Percentiles rank a stretch among this genome's conserved stretches.
phyloP scores from a whole-genome alignment of 2,329 filamentous ascomycete species.

The Fusarium torulosum region DNA sequence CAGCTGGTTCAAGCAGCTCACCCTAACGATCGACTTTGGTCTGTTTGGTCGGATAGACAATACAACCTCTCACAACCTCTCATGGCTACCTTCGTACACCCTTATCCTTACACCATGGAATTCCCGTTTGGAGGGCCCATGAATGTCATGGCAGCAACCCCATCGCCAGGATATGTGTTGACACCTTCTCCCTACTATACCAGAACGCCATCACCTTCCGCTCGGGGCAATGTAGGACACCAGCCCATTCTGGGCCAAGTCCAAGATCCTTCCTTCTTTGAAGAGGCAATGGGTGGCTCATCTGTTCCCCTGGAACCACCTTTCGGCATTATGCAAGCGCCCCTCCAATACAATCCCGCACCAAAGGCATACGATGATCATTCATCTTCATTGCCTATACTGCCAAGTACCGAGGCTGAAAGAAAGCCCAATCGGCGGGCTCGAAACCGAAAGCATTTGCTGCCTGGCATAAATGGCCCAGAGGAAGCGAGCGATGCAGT shows the following conservation, averaged over 20 bases:
- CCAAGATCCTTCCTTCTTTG: constrained; percentile 44
- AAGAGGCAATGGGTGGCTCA: constrained; percentile 45
- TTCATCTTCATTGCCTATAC: constrained; percentile 8
- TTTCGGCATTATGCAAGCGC: constrained; percentile 35
- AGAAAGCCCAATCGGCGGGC: constrained; percentile 24
- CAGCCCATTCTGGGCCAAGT: constrained; percentile 38
- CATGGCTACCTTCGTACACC: constrained; percentile 40
- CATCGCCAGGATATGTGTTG: constrained; percentile 38
- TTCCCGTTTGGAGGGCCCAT: constrained; percentile 30
- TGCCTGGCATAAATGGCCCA: constrained; percentile 22
- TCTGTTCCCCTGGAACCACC: constrained; percentile 37
- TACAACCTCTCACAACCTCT: background rate
- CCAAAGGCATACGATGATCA: constrained; percentile 12
- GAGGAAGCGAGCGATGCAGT: constrained; percentile 10
- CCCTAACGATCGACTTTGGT: constrained; percentile 8
- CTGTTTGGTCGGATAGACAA: constrained; percentile 8
- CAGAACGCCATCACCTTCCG: constrained; percentile 39
- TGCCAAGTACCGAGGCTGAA: constrained; percentile 28
- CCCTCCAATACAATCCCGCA: constrained; percentile 27
- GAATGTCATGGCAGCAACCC: constrained; percentile 30
- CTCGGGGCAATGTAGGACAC: constrained; percentile 34
- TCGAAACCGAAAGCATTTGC: constrained; percentile 27
- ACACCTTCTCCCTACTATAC: constrained; percentile 41
- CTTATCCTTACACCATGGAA: constrained; percentile 38
- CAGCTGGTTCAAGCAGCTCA: background rate